phyloP scores from a whole-genome alignment of 345 rosid species.

The Euphorbia lathyris region DNA sequence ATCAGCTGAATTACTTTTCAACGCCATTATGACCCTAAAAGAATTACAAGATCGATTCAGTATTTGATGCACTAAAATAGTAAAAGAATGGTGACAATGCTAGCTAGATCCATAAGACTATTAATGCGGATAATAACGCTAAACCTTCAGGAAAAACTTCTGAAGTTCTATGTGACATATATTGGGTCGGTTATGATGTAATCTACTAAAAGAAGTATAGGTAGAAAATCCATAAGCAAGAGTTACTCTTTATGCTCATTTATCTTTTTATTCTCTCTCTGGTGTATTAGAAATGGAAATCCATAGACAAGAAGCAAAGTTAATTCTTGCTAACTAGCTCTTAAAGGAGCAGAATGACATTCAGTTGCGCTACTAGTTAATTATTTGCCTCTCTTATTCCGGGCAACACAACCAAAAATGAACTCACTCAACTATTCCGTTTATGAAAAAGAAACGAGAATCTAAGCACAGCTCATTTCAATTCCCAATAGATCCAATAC shows the following conservation, averaged over 20 bases:
- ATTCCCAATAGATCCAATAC: background rate
- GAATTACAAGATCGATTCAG: background rate
- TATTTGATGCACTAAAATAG: background rate
- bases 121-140: background rate
- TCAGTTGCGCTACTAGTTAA: background rate
- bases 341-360: background rate
- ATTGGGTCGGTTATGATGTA: background rate
- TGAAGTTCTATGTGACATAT: background rate
- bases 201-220: background rate
- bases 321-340: background rate
- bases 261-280: background rate
- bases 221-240: background rate
- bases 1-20: constrained; percentile 65
- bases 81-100: background rate
- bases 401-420: background rate
- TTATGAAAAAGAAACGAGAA: background rate
- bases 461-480: background rate
- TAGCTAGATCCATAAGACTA: background rate
- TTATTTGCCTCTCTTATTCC: background rate
- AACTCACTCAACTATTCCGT: background rate
- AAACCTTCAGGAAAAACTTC: background rate
- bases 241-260: background rate
- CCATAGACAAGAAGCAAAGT: background rate
- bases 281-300: background rate
- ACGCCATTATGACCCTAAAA: constrained; percentile 52